Conservation (phyloP, 257 asterid species). For the Vinca minor region DNA sequence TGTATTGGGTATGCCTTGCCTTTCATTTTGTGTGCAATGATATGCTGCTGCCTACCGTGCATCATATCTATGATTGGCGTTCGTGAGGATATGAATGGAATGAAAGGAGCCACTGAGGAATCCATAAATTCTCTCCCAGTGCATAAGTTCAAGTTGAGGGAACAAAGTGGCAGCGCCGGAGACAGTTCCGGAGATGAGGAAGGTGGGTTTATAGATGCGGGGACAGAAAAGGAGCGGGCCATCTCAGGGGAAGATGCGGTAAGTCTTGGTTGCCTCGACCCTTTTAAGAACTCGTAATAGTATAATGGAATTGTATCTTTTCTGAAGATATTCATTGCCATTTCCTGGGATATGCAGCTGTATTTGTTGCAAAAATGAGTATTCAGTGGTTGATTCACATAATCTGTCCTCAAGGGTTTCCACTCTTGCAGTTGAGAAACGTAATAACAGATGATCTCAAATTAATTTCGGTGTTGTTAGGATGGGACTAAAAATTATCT, state of each 20-base stretch:
- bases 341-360: neutral
- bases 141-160: slow-evolving; percentile 28
- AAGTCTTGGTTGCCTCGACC: too few relatives aligned
- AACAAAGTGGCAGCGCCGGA: slow-evolving; percentile 6
- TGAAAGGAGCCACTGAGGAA: slow-evolving; percentile 37
- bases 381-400: neutral
- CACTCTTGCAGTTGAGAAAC: neutral
- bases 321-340: neutral
- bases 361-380: neutral
- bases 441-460: neutral
- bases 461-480: too few relatives aligned
- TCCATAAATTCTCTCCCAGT: slow-evolving; percentile 38
- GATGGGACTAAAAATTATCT: slow-evolving; percentile 2
- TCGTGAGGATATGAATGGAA: slow-evolving; percentile 35
- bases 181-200: slow-evolving; percentile 28
- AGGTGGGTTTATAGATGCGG: slow-evolving; percentile 37
- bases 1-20: slow-evolving; percentile 52
- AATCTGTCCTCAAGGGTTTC: neutral
- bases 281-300: neutral
- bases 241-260: slow-evolving; percentile 48
- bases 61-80: slow-evolving; percentile 37
- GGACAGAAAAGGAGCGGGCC: slow-evolving; percentile 43
- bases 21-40: slow-evolving; percentile 39
- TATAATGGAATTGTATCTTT: too few relatives aligned
- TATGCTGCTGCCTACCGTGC: slow-evolving; percentile 50